Percentiles rank a stretch among this genome's conserved stretches.
phyloP scores from a whole-genome alignment of 345 rosid genomes.

The Arabis alpina region DNA sequence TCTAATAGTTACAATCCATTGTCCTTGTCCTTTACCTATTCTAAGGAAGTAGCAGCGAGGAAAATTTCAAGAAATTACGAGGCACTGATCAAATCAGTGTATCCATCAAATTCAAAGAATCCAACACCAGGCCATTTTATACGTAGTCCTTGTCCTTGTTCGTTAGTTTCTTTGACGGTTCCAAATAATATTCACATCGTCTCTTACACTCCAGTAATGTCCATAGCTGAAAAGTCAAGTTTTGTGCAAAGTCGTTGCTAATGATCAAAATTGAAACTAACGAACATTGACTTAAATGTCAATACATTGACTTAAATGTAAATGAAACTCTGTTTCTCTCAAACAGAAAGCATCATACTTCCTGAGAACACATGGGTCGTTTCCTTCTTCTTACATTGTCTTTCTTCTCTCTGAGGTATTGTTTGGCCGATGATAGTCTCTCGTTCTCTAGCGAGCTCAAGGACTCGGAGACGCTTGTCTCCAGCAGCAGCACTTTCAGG shows the following conservation, averaged over 20 bases:
- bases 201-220: conserved; percentile 19
- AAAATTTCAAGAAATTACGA: no score
- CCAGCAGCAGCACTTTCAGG: conserved; percentile 39
- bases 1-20: no score
- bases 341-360: background rate
- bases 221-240: conserved; percentile 7
- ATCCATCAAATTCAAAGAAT: no score
- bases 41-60: no score
- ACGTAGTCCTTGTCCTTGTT: no score
- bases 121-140: no score
- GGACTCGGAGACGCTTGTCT: conserved; percentile 45
- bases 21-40: no score
- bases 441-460: conserved; percentile 29
- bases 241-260: background rate
- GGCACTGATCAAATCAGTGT: no score
- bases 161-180: conserved; percentile 25
- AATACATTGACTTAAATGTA: conserved; percentile 9
- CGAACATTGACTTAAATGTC: conserved; percentile 10
- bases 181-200: conserved; percentile 13
- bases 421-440: conserved; percentile 38
- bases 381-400: conserved; percentile 28
- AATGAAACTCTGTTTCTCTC: conserved; percentile 9
- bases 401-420: conserved; percentile 18
- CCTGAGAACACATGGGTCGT: conserved; percentile 17
- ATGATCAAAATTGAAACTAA: conserved; percentile 15